Conservation (phyloP, 306 rosid species). For the Vicia faba region DNA sequence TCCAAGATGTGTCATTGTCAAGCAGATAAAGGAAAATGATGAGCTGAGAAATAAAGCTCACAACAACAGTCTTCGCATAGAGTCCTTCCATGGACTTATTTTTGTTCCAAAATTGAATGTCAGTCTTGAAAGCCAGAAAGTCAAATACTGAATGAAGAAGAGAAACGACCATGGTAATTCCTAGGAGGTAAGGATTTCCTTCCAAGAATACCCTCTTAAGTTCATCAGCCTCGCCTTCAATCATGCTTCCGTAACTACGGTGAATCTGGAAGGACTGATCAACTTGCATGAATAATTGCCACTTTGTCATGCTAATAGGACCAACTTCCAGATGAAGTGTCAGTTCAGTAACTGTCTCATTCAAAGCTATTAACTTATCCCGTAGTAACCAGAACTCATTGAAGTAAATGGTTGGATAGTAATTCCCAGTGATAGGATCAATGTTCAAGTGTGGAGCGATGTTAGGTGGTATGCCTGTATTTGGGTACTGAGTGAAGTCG, state of each 20-base stretch:
- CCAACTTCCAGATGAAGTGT: constrained; percentile 82
- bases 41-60: constrained; percentile 88
- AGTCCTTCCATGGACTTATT: constrained; percentile 99
- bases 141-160: constrained; percentile 93
- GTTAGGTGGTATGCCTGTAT: constrained; percentile 76
- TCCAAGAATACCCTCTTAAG: constrained; percentile 98
- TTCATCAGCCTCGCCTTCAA: constrained; percentile 98
- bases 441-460: constrained; percentile 76
- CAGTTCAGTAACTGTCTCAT: constrained; percentile 75
- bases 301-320: constrained; percentile 92
- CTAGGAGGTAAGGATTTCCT: constrained; percentile 96
- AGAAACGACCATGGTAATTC: constrained; percentile 85
- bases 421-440: constrained; percentile 81
- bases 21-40: constrained; percentile 89
- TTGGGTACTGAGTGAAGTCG: constrained; percentile 87
- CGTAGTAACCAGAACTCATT: constrained; percentile 97
- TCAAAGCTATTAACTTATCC: constrained; percentile 73
- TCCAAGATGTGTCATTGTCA: constrained; percentile 99
- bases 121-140: constrained; percentile 98
- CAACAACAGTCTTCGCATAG: constrained; percentile 94
- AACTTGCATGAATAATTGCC: constrained; percentile 91
- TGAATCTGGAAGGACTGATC: constrained; percentile 98
- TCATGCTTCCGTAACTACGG: constrained; percentile 94
- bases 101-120: constrained; percentile 99
- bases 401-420: constrained; percentile 82